These are phyloP conservation scores for Oryza punctata DNA, from an alignment of 176 grass and related monocot species.

Conservation along the genomic window DNA sequence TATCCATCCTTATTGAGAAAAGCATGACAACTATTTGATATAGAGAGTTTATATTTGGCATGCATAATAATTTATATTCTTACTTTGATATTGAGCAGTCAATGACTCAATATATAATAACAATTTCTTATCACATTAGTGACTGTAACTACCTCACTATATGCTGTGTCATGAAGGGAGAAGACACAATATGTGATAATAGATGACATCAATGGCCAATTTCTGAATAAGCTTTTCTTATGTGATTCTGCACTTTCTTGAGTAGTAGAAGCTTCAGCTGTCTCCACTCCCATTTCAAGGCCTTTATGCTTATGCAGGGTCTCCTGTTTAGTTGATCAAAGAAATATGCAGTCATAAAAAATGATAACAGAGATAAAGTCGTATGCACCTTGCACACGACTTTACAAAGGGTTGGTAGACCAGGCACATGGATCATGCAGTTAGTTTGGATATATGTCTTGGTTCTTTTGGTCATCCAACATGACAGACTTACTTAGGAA, in stretches of 20 bases:
- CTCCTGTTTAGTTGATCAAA: slow-evolving; percentile 50
- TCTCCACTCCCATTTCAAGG: slow-evolving; percentile 31
- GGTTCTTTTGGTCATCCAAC: neutral
- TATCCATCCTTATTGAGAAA: too few species aligned
- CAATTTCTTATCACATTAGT: neutral
- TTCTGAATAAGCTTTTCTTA: slow-evolving; percentile 63
- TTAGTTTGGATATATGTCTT: slow-evolving; percentile 8
- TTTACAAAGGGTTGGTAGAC: neutral
- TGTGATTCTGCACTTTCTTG: slow-evolving; percentile 28
- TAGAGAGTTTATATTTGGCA: neutral
- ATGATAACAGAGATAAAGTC: neutral
- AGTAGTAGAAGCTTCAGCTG: slow-evolving; percentile 29
- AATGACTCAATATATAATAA: neutral
- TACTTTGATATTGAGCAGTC: neutral
- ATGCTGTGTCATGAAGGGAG: slow-evolving; percentile 75
- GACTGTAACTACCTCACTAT: slow-evolving; percentile 55
- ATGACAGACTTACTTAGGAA: neutral
- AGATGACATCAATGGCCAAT: slow-evolving; percentile 85
- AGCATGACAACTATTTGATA: neutral
- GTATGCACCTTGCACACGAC: too few species aligned
- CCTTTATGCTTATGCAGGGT: slow-evolving; percentile 74
- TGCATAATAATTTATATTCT: neutral
- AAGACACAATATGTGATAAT: slow-evolving; percentile 71
- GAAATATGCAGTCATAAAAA: neutral
- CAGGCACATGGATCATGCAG: neutral